These are phyloP conservation scores for Sphaerulina populicola DNA, from an alignment of 2,329 filamentous ascomycete genomes.

Conservation along the genomic window DNA sequence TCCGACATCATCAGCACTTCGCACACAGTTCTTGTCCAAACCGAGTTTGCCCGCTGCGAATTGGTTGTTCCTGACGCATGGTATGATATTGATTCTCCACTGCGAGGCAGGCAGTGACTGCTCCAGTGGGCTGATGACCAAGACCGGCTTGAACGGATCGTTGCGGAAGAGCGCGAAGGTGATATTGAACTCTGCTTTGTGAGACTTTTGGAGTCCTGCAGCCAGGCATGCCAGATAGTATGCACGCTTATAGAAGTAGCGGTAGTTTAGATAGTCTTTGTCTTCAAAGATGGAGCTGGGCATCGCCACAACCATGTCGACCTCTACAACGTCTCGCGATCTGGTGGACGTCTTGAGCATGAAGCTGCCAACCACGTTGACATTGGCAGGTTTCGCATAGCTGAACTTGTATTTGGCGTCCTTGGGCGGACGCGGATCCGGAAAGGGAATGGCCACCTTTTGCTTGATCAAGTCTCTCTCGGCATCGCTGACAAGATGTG, in stretches of 20 bases:
- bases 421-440: conserved; percentile 65
- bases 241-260: conserved; percentile 90
- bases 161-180: conserved; percentile 27
- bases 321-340: conserved; percentile 42
- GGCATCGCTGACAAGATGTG: conserved; percentile 55
- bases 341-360: conserved; percentile 65
- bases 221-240: conserved; percentile 83
- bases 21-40: conserved; percentile 61
- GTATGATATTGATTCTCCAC: conserved; percentile 66
- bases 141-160: conserved; percentile 56
- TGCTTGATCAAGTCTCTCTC: conserved; percentile 59
- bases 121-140: conserved; percentile 39
- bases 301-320: conserved; percentile 86
- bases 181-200: conserved; percentile 51
- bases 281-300: conserved; percentile 72
- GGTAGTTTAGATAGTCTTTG: conserved; percentile 86
- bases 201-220: conserved; percentile 54
- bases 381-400: conserved; percentile 64
- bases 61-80: conserved; percentile 58
- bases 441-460: conserved; percentile 70
- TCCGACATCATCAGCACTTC: conserved; percentile 41
- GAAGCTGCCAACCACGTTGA: conserved; percentile 88
- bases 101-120: conserved; percentile 31
- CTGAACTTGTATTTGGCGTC: conserved; percentile 75
- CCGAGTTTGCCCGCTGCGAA: conserved; percentile 66